phyloP scores from a whole-genome alignment of 768 basidiomycete genomes.

The Sarcomyxa edulis region DNA sequence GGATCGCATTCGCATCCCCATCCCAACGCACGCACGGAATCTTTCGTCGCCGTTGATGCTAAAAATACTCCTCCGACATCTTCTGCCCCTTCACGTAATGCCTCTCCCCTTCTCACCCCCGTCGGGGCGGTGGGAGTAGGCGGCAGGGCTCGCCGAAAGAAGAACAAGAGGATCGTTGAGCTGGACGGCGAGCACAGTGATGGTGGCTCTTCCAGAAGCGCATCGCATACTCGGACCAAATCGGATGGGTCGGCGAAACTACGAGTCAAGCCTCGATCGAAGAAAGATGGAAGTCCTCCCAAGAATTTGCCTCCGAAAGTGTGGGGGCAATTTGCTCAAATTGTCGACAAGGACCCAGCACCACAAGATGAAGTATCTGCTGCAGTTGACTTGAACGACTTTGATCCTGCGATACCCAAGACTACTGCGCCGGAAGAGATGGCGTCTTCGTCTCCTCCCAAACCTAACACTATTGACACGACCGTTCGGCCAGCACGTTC shows the following conservation, averaged over 20 bases:
- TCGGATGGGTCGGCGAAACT: conserved; percentile 23
- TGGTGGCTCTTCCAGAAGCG: conserved; percentile 16
- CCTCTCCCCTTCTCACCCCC: conserved; percentile 40
- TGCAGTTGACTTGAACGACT: too few species aligned
- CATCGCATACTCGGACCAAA: conserved; percentile 23
- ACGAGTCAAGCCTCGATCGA: conserved; percentile 17
- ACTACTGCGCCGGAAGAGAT: not conserved
- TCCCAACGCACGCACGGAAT: too few species aligned
- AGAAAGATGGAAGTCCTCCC: conserved; percentile 10
- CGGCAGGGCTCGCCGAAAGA: conserved; percentile 50
- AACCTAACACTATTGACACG: too few species aligned
- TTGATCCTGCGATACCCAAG: too few species aligned
- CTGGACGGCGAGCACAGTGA: conserved; percentile 49
- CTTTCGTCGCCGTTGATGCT: conserved; percentile 5
- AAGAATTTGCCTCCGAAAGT: conserved; percentile 1
- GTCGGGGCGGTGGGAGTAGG: conserved; percentile 26
- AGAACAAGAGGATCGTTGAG: conserved; percentile 74
- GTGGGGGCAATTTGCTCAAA: conserved; percentile 9
- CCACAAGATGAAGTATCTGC: too few species aligned
- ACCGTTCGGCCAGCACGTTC: conserved; percentile 21
- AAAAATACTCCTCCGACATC: conserved; percentile 18
- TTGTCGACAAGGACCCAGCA: too few species aligned
- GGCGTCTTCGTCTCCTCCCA: not conserved
- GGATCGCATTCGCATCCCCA: conserved; percentile 27
- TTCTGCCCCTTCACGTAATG: conserved; percentile 33